Evolutionary conservation across 805 yeast genomes (phyloP).

Genomic region (Kuraishia ogatae): DNA sequence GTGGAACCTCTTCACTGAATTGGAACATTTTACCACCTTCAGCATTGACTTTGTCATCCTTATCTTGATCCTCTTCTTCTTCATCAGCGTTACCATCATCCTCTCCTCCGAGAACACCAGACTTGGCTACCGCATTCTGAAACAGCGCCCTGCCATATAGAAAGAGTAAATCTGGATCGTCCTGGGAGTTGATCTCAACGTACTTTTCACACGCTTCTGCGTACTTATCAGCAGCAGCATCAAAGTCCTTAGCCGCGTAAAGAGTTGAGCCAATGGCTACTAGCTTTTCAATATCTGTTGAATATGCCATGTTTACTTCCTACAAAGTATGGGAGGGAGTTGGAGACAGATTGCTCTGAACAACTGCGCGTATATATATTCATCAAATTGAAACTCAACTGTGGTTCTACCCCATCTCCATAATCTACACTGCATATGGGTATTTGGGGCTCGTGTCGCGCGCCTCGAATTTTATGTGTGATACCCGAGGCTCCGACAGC

Average conservation of each 20-base stretch:
- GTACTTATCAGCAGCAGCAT: conserved; percentile 57
- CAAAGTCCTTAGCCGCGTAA: conserved; percentile 58
- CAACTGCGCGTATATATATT: no score
- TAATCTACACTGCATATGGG: no score
- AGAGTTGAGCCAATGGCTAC: conserved; percentile 55
- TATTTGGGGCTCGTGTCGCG: no score
- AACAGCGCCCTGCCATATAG: conserved; percentile 76
- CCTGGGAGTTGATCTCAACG: conserved; percentile 45
- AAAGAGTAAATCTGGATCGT: conserved; percentile 63
- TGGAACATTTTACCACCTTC: conserved; percentile 19
- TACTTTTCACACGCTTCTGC: conserved; percentile 64
- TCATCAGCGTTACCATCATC: conserved; percentile 17
- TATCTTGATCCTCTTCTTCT: conserved; percentile 10
- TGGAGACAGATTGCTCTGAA: no score
- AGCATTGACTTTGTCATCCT: conserved; percentile 9
- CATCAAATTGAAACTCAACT: no score
- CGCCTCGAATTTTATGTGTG: no score
- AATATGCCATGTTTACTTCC: conserved; percentile 14
- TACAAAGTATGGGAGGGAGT: no score
- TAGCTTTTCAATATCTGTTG: conserved; percentile 34
- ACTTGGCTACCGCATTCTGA: conserved; percentile 63
- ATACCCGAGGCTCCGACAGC: no score
- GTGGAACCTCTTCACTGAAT: conserved; percentile 27
- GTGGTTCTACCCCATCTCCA: no score
- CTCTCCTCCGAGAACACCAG: conserved; percentile 65